Evolutionary conservation across 768 basidiomycete genomes (phyloP).

Genomic region (Suillus hirtellus): DNA sequence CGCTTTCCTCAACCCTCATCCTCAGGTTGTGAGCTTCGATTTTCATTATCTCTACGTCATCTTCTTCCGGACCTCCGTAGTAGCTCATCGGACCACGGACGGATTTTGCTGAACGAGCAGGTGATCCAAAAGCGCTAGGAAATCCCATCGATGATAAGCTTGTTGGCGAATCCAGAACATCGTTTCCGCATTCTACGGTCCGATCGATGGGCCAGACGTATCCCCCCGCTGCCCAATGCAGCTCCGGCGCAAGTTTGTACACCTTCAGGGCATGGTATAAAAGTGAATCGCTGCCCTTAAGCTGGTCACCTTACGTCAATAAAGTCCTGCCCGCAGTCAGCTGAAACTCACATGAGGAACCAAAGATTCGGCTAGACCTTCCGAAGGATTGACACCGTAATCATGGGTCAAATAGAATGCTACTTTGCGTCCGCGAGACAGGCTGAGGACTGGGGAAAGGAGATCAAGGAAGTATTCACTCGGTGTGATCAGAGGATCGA

Average conservation of each 20-base stretch:
- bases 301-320: constrained; percentile 36
- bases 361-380: constrained; percentile 65
- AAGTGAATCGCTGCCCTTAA: constrained; percentile 76
- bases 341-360: constrained; percentile 61
- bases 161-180: constrained; percentile 36
- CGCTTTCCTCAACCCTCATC: constrained; percentile 61
- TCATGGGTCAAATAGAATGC: constrained; percentile 72
- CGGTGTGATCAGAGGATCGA: constrained; percentile 68
- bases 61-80: constrained; percentile 43
- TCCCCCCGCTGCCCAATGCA: constrained; percentile 82
- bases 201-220: constrained; percentile 79
- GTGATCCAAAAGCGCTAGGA: constrained; percentile 23
- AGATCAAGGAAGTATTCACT: constrained; percentile 75
- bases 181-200: constrained; percentile 60
- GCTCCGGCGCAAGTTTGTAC: constrained; percentile 71
- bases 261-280: constrained; percentile 76
- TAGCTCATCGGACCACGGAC: constrained; percentile 48
- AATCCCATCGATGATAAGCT: constrained; percentile 26
- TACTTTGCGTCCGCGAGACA: constrained; percentile 68
- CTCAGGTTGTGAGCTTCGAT: constrained; percentile 43
- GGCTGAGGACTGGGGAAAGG: constrained; percentile 69
- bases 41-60: constrained; percentile 32
- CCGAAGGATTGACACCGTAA: constrained; percentile 70
- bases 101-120: constrained; percentile 28
- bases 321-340: constrained; percentile 1